Evolutionary conservation across 306 rosid genomes (phyloP), one percentile per base, ranked within the genome.

Genomic region (Hippophae rhamnoides): DNA sequence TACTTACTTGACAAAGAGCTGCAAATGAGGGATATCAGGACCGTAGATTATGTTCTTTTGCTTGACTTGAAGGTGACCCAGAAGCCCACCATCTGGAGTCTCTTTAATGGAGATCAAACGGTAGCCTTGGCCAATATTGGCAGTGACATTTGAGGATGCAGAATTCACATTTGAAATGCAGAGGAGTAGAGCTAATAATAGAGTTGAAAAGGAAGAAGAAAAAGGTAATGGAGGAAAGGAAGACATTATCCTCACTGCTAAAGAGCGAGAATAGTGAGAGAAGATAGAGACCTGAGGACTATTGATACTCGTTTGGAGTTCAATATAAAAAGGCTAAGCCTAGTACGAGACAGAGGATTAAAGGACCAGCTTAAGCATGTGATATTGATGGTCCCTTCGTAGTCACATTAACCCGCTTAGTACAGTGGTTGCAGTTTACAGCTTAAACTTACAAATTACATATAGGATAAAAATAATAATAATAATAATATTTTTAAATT

Each of bases 61-160:
- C 52, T 72, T 92, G 42, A 87, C 63, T 62, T 81, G 74, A 31
- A 92, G 96, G 57, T 67, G 79, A 5, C 89, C 96, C 18, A 92
- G n/a, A 38, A 92, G 73, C 7, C 77, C 95, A 13, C 96, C 95
- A 47, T 83, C 88, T 7, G 82, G 49, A 62, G 83, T 69, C 61
- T 85, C 89, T 68, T 80, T 65, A 41, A 85, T 49, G 71, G 96
- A 86, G 82, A 87, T 44, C 41, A 92, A 65, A 49, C 93, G 84
- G 79, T 92, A 92, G 64, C 98, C 96, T n/a, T 78, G 64, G 43
- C 98, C 98, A 11, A 83, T 81, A 65, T 85, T 83, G 41, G 83
- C 6, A 31, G 75, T 63, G 11, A 56, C 73, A 50, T 72, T 6
- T 50, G 72, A 61, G 10, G 38, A 31, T 31, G 85, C 62, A 53